Evolutionary conservation across 805 yeast species (phyloP), one percentile per base, ranked within the genome.

Genomic region (Lipomyces japonicus): DNA sequence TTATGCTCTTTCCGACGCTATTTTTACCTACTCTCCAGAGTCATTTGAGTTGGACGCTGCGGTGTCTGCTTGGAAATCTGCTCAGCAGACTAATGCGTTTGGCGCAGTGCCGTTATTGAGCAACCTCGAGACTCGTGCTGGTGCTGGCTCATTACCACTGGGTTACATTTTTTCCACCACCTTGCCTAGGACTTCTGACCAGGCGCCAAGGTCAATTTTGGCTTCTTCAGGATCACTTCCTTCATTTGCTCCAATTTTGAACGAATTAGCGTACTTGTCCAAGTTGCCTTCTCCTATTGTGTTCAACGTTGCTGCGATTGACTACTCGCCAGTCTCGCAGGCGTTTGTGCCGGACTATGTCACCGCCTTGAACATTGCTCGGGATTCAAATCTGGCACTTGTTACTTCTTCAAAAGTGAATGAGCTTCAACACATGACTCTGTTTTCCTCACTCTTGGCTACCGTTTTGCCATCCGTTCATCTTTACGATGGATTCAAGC

Each of bases 401-500:
- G 71, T 89, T 37, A 75, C 85, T 4, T 90, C 96, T 3, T 73
- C 80, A 28, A 68, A 75, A 45, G 71, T 74, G 23, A 62, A 74
- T 34, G 95, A 86, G 65, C 77, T 81, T 46, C 91, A 86, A 68
- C 79, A 79, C 55, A 72, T 81, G 46, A 65, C 95, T 21, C 68
- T 84, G 35, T 73, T 87, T 59, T 75, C 88, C 42, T 72, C 81
- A 38, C 83, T 77, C 44, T 70, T 90, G 19, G 73, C 77, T 28
- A 60, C 71, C 39, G 68, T 69, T 24, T 65, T 63, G n/a, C 85
- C 95, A 2, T 75, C 83, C 12, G 65, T 88, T 48, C 82, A 86
- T 67, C 73, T 87, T 55, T 87, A 83, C 65, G 96, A 90, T 66
- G 97, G 96, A 30, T 74, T 85, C 12, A 75, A 80, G 44, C 81